These are phyloP conservation scores for Alternaria hordeiaustralica DNA, from an alignment of 2,329 filamentous ascomycete genomes.

Conservation along the genomic window DNA sequence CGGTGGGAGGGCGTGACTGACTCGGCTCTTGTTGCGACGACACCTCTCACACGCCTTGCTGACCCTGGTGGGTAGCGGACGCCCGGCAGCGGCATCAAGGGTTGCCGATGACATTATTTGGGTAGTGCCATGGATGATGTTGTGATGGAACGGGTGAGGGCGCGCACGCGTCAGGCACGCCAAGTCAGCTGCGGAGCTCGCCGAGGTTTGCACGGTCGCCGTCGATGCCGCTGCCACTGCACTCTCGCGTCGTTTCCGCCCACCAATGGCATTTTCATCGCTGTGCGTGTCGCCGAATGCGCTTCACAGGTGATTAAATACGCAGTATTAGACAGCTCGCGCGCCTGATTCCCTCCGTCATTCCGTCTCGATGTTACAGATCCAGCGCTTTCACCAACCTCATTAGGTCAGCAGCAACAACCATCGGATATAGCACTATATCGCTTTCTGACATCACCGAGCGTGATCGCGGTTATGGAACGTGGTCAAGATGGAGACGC, in stretches of 20 bases:
- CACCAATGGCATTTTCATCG: background rate
- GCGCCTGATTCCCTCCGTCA: background rate
- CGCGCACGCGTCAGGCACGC: background rate
- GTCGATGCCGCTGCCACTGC: background rate
- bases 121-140: background rate
- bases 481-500: constrained; percentile 7
- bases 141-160: background rate
- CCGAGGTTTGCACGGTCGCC: background rate
- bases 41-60: constrained; percentile 19
- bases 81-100: background rate
- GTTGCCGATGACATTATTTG: background rate
- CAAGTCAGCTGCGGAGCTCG: background rate
- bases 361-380: background rate
- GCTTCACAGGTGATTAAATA: background rate
- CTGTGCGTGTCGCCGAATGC: background rate
- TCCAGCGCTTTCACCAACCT: background rate
- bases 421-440: background rate
- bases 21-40: constrained; percentile 17
- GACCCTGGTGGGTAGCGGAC: constrained; percentile 11
- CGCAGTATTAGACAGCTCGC: background rate
- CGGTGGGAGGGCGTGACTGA: constrained; percentile 2
- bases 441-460: background rate
- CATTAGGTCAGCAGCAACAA: background rate
- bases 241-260: background rate
- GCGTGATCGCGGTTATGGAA: constrained; percentile 7